A percentile compares a stretch with the other conserved stretches of the same genome.
Conservation (phyloP, 2,329 filamentous ascomycete genomes). For the Xylariales sp. region DNA sequence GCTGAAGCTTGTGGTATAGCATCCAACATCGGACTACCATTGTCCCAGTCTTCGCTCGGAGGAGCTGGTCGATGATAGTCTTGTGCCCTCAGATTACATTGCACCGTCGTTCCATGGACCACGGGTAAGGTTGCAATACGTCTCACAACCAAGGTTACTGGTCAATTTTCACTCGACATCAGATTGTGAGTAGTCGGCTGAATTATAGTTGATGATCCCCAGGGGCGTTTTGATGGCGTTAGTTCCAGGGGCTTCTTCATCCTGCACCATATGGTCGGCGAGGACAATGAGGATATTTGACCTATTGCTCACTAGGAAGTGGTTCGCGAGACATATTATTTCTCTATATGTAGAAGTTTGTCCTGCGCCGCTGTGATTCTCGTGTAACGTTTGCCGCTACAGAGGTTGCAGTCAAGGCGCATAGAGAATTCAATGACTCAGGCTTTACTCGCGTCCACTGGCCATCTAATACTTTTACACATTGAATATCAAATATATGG, state of each 20-base stretch:
- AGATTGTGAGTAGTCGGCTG: background rate
- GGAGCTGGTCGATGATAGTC: conserved; percentile 57
- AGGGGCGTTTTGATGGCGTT: conserved; percentile 59
- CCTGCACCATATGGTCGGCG: conserved; percentile 67
- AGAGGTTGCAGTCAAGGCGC: no score
- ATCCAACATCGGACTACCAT: conserved; percentile 36
- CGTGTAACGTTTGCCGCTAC: no score
- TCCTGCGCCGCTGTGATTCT: conserved; percentile 8
- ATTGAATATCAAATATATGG: no score
- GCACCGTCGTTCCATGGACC: conserved; percentile 66
- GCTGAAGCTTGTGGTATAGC: conserved; percentile 50
- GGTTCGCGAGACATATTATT: conserved; percentile 17
- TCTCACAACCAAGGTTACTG: conserved; percentile 62
- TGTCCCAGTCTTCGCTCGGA: conserved; percentile 29
- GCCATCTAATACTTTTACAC: no score
- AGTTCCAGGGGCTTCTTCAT: conserved; percentile 52
- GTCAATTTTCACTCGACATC: conserved; percentile 59
- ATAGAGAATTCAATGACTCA: no score
- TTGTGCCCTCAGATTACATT: conserved; percentile 56
- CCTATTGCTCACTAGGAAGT: conserved; percentile 40
- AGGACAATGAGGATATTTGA: conserved; percentile 63
- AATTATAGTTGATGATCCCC: conserved; percentile 45
- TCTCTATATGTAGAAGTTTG: conserved; percentile 24
- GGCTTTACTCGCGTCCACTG: no score
- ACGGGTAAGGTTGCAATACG: conserved; percentile 53